Conservation (phyloP, 2,329 filamentous ascomycete species). For the Drechslerella stenobrocha region DNA sequence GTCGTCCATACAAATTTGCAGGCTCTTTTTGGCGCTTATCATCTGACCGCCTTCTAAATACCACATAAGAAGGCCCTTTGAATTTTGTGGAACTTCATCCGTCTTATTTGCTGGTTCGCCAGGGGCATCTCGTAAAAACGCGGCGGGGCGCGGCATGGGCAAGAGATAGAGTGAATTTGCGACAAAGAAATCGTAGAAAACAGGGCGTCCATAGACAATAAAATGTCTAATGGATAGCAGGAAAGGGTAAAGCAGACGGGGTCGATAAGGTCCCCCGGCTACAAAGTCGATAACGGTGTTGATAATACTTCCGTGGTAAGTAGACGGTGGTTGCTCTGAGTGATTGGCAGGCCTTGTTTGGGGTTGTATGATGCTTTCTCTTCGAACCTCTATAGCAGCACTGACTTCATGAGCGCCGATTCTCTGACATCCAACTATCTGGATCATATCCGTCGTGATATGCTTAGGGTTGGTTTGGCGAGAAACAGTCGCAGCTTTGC, state of each 20-base stretch:
- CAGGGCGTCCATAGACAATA: neutral
- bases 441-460: constrained; percentile 7
- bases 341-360: neutral
- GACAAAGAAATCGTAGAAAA: constrained; percentile 11
- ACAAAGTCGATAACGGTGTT: neutral
- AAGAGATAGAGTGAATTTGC: constrained; percentile 10
- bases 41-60: neutral
- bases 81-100: neutral
- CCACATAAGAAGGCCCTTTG: neutral
- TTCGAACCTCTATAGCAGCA: neutral
- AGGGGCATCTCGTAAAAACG: neutral
- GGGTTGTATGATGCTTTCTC: no score
- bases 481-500: neutral
- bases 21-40: neutral
- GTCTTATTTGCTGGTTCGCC: neutral
- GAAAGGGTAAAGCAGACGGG: neutral
- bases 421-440: neutral
- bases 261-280: neutral
- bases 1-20: neutral
- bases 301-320: neutral
- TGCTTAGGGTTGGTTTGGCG: neutral
- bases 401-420: neutral
- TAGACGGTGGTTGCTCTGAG: neutral
- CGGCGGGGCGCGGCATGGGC: constrained; percentile 5
- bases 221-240: neutral